A percentile compares a stretch with the other conserved stretches of the same genome.
phyloP scores from a whole-genome alignment of 176 grass and related monocot genomes.

The Paspalum vaginatum region DNA sequence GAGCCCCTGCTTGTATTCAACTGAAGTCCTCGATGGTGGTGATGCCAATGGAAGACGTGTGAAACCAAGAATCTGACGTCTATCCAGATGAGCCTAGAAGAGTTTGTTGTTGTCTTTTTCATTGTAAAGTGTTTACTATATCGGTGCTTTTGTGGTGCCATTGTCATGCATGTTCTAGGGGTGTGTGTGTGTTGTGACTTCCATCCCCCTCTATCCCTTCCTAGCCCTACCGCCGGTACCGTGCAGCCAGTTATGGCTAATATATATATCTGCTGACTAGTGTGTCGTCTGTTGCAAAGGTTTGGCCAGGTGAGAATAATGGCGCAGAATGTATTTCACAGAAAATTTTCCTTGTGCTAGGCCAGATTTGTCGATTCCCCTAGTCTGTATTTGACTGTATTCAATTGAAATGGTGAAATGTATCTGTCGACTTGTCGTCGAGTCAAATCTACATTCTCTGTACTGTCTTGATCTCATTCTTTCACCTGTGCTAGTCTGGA shows the following conservation, averaged over 20 bases:
- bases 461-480: too few relatives aligned
- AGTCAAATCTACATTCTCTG: too few relatives aligned
- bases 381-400: conserved; percentile 52
- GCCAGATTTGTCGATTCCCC: conserved; percentile 37
- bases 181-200: conserved; percentile 39
- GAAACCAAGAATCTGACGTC: conserved; percentile 72
- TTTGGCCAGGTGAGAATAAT: conserved; percentile 32
- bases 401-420: conserved; percentile 49
- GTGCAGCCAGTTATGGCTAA: conserved; percentile 40
- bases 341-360: conserved; percentile 33
- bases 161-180: conserved; percentile 51
- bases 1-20: conserved; percentile 62
- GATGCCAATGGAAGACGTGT: conserved; percentile 94
- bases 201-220: conserved; percentile 20
- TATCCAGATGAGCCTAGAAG: conserved; percentile 26
- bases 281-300: conserved; percentile 28
- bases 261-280: conserved; percentile 51
- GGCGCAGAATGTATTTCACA: conserved; percentile 10
- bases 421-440: neutral
- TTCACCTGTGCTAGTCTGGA: too few relatives aligned
- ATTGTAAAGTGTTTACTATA: conserved; percentile 60
- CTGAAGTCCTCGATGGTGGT: conserved; percentile 82
- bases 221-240: conserved; percentile 31
- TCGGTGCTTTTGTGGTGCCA: conserved; percentile 48
- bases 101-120: conserved; percentile 35